phyloP scores from a whole-genome alignment of 148 eudicot species.

The Chenopodium quinoa region DNA sequence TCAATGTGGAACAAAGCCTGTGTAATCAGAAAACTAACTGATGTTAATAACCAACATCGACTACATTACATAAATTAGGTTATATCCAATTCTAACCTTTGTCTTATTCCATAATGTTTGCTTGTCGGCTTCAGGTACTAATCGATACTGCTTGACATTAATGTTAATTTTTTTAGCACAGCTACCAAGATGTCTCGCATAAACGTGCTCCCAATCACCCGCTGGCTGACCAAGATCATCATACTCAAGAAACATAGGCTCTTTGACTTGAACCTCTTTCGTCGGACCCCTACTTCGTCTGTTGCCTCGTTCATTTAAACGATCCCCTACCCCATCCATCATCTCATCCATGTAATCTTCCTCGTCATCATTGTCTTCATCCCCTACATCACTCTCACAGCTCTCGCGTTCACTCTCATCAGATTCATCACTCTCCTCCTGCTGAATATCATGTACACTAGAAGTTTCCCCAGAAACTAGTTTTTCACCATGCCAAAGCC shows the following conservation, averaged over 20 bases:
- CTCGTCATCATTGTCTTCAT: background rate
- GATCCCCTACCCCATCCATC: background rate
- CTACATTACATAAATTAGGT: background rate
- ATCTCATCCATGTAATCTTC: background rate
- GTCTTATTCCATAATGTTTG: background rate
- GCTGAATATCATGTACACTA: background rate
- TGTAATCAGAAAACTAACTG: too few relatives aligned
- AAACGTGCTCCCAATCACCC: background rate
- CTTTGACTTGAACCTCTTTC: background rate
- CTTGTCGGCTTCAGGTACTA: background rate
- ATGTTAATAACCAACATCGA: background rate
- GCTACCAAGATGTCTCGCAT: background rate
- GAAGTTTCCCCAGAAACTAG: background rate
- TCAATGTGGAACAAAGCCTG: slow-evolving; percentile 1
- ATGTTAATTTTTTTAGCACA: background rate
- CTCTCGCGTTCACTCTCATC: background rate
- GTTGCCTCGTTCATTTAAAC: background rate
- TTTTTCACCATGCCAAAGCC: background rate
- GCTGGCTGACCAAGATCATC: background rate
- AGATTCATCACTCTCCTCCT: background rate
- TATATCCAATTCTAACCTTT: background rate
- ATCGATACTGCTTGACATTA: background rate
- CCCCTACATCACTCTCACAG: background rate
- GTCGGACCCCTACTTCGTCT: background rate
- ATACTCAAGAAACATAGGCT: background rate